These are phyloP conservation scores for Radiomyces spectabilis DNA, from an alignment of 192 early-diverging fungal species.

Conservation along the genomic window DNA sequence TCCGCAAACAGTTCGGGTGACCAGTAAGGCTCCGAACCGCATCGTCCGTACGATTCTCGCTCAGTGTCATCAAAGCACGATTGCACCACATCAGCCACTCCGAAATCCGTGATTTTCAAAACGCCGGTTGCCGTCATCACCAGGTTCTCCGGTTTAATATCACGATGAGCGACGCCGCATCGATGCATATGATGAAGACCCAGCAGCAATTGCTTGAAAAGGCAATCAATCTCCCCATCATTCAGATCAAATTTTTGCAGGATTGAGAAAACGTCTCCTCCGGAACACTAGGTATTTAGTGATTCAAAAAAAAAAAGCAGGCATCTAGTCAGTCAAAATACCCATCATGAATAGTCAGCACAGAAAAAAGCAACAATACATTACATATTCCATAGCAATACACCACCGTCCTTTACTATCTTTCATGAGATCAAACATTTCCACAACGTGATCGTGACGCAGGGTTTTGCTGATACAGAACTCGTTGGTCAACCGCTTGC, in stretches of 20 bases:
- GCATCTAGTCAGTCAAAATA: too few relatives aligned
- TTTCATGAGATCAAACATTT: conserved; percentile 91
- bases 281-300: conserved; percentile 82
- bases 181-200: conserved; percentile 88
- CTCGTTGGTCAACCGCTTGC: conserved; percentile 90
- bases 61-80: conserved; percentile 63
- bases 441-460: conserved; percentile 85
- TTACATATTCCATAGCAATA: conserved; percentile 63
- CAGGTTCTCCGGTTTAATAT: conserved; percentile 83
- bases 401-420: conserved; percentile 79
- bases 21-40: conserved; percentile 95
- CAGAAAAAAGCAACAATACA: conserved; percentile 1
- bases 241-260: conserved; percentile 74
- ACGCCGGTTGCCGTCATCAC: conserved; percentile 68
- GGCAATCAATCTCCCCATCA: conserved; percentile 75
- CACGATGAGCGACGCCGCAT: conserved; percentile 90
- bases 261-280: conserved; percentile 84
- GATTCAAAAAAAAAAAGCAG: neutral
- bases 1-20: conserved; percentile 77
- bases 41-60: conserved; percentile 75
- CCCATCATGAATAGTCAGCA: too few relatives aligned
- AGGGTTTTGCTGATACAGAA: conserved; percentile 93
- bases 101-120: conserved; percentile 97
- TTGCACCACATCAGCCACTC: conserved; percentile 90
- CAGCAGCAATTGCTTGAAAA: conserved; percentile 86